Evolutionary conservation across 495 filamentous ascomycete genomes (phyloP).

Genomic region (Neurospora tetraspora): DNA sequence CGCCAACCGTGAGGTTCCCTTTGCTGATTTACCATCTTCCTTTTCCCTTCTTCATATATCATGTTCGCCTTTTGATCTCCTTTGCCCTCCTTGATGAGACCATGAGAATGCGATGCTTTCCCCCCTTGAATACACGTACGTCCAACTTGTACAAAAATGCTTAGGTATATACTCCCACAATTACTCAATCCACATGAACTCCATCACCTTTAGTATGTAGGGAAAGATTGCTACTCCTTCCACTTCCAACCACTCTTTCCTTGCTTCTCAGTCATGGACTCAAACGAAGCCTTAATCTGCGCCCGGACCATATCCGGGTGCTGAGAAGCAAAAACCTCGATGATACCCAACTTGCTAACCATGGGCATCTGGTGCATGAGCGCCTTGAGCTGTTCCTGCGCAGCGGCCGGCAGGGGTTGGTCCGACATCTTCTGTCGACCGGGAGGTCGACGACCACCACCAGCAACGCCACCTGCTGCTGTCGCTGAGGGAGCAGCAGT

Average conservation of each 20-base stretch:
- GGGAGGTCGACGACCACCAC: neutral
- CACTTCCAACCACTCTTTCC: constrained; percentile 15
- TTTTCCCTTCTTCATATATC: neutral
- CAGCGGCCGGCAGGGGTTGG: constrained; percentile 9
- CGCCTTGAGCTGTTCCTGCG: constrained; percentile 17
- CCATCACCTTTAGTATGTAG: neutral
- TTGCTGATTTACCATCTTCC: neutral
- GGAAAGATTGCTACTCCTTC: constrained; percentile 12
- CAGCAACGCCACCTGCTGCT: neutral
- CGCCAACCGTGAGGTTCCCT: neutral
- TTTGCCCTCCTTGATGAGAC: neutral
- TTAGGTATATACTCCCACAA: neutral
- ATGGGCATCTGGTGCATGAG: constrained; percentile 14
- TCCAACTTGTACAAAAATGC: neutral
- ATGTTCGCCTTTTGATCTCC: neutral
- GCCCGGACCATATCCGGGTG: constrained; percentile 5
- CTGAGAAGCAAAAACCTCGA: constrained; percentile 17
- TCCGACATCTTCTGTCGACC: constrained; percentile 11
- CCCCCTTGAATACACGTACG: neutral
- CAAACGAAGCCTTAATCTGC: constrained; percentile 21
- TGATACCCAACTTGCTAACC: constrained; percentile 20
- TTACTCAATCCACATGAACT: neutral
- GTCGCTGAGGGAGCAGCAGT: neutral
- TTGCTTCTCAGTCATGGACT: constrained; percentile 11
- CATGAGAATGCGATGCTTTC: neutral